A percentile compares a stretch with the other conserved stretches of the same genome.
Evolutionary conservation across 306 rosid species (phyloP).

Genomic region (Corylus heterophylla): DNA sequence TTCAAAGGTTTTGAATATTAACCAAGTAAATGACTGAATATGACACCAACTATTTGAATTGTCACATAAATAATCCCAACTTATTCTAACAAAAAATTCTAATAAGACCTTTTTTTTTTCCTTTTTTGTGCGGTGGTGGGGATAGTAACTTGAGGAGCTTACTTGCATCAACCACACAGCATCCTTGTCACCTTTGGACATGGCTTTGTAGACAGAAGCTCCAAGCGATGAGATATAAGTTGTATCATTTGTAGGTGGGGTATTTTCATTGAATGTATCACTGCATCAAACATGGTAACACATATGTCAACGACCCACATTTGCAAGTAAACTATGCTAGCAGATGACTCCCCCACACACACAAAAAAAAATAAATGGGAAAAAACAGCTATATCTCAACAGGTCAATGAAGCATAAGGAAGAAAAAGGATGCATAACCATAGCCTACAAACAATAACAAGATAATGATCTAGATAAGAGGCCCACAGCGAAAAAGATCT

Average conservation of each 20-base stretch:
- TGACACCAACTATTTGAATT: background rate
- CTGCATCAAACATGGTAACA: conserved; percentile 45
- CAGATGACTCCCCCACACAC: no score
- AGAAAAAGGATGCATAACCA: background rate
- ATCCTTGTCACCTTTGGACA: conserved; percentile 77
- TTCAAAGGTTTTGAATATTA: background rate
- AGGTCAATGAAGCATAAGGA: background rate
- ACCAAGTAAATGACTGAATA: background rate
- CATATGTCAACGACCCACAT: conserved; percentile 19
- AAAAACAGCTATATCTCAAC: background rate
- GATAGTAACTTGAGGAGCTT: conserved; percentile 39
- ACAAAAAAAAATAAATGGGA: background rate
- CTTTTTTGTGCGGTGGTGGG: background rate
- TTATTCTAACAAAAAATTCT: background rate
- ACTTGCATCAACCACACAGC: conserved; percentile 99
- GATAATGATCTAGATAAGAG: background rate
- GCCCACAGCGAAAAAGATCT: background rate
- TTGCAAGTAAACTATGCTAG: conserved; percentile 19
- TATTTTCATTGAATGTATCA: conserved; percentile 93
- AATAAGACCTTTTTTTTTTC: background rate
- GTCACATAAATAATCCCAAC: background rate
- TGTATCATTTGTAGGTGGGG: conserved; percentile 83
- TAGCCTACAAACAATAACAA: background rate
- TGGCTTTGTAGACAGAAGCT: conserved; percentile 89
- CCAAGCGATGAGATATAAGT: conserved; percentile 79